These are phyloP conservation scores for Salvia hispanica DNA, from an alignment of 257 asterid species.

Conservation along the genomic window DNA sequence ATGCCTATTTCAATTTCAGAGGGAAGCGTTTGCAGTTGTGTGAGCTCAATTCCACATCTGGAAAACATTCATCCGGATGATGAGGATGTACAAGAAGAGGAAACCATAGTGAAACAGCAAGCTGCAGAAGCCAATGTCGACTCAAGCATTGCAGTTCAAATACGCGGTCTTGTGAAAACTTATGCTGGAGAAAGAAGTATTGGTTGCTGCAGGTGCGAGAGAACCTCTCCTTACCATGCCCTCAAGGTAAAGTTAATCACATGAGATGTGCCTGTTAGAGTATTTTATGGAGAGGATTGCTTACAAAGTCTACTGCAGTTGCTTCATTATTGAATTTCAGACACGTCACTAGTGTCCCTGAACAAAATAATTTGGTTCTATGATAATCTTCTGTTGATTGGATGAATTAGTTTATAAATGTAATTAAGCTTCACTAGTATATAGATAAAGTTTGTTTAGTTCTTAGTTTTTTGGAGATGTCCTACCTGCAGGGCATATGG, in stretches of 20 bases:
- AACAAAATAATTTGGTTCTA: too few species aligned
- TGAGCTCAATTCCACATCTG: slow-evolving; percentile 47
- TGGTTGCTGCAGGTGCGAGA: slow-evolving; percentile 73
- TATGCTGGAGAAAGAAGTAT: slow-evolving; percentile 68
- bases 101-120: slow-evolving; percentile 73
- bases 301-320: not conserved
- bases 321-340: not conserved
- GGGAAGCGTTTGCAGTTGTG: slow-evolving; percentile 81
- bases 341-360: too few species aligned
- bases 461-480: slow-evolving; percentile 11
- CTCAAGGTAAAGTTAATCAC: slow-evolving; percentile 55
- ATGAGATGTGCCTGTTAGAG: slow-evolving; percentile 2
- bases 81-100: slow-evolving; percentile 90
- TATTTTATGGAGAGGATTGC: slow-evolving; percentile 7
- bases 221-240: slow-evolving; percentile 85
- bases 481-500: slow-evolving; percentile 83
- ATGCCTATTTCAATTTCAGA: slow-evolving; percentile 49
- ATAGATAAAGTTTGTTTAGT: not conserved
- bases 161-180: slow-evolving; percentile 74
- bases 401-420: not conserved
- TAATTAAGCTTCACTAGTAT: not conserved
- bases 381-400: not conserved
- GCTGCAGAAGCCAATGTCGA: slow-evolving; percentile 54
- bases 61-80: slow-evolving; percentile 76
- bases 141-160: slow-evolving; percentile 71